Evolutionary conservation across 208 protist species (phyloP), one percentile per base, ranked within the genome.

Genomic region (Acanthamoeba polyphaga): DNA sequence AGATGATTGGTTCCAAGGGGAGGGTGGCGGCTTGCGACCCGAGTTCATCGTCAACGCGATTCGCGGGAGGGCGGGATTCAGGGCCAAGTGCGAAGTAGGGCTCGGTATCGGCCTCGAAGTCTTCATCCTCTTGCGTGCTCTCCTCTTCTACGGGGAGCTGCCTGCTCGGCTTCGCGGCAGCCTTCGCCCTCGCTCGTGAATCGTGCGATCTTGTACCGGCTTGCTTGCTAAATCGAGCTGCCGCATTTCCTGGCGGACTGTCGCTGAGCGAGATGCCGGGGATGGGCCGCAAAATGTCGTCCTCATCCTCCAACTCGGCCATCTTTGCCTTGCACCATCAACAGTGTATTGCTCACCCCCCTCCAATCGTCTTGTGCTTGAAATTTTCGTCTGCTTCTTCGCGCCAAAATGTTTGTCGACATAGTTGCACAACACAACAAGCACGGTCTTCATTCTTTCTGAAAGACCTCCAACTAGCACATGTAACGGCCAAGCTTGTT

Each of bases 91-190:
- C 32, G n/a, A 78, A 78, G 78, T 85, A 85, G 46, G 78, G 78
- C n/a, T 85, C 78, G 4, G 78, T 85, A 19, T 85, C 78, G 17
- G 78, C 78, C 78, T 85, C 49, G 13, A 85, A 60, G 58, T 85
- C 78, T 24, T 60, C 78, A 13, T 85, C 78, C 46, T 85, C 78
- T 60, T 85, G 78, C 1, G 78, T 85, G 29, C 78, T 85, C 49
- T 85, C 49, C 22, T 85, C 78, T 85, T 51, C 78, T 9, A 85
- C 17, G 55, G 55, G 55, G 55, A 24, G 55, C 60, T 2, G 60
- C 15, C 9, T 66, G 2, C 60, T 66, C 27, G 15, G 22, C 27
- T 27, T 66, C 60, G 60, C 22, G 27, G 22, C 22, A 66, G 60
- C 22, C 9, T 3, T 27, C 27, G 4, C 15, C 22, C 1, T 43